These are phyloP conservation scores for Mangifera indica DNA, from an alignment of 345 rosid genomes.

Conservation along the genomic window DNA sequence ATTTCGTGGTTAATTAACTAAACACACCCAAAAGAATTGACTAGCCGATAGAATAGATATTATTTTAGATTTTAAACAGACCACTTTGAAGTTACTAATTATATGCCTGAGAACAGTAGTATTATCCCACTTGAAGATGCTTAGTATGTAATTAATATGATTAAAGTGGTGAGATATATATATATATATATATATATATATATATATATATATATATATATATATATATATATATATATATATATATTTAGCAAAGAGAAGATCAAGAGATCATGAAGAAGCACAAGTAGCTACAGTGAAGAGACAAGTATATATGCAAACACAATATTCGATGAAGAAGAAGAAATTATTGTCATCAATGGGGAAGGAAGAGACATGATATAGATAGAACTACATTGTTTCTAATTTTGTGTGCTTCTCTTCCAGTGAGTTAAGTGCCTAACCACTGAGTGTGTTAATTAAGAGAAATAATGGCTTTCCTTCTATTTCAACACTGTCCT, in stretches of 20 bases:
- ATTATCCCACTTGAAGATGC: neutral
- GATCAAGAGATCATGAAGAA: too few species aligned
- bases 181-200: neutral
- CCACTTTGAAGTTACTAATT: neutral
- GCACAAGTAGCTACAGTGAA: too few species aligned
- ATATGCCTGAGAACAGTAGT: neutral
- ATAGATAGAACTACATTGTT: neutral
- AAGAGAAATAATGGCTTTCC: conserved; percentile 3
- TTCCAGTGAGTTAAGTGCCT: conserved; percentile 4
- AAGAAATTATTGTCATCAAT: neutral
- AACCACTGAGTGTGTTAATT: neutral
- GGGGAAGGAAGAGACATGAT: neutral
- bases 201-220: neutral
- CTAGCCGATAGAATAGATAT: neutral
- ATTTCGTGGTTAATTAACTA: neutral
- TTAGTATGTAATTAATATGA: neutral
- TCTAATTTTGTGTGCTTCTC: neutral
- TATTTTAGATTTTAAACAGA: neutral
- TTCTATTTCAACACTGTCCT: neutral
- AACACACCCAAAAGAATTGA: neutral
- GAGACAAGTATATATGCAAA: neutral
- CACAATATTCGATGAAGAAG: neutral
- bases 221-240: neutral
- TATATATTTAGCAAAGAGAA: neutral
- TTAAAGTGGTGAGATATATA: neutral